These are phyloP conservation scores for Ophioceras dolichostomum DNA, from an alignment of 2,329 filamentous ascomycete genomes.

Conservation along the genomic window DNA sequence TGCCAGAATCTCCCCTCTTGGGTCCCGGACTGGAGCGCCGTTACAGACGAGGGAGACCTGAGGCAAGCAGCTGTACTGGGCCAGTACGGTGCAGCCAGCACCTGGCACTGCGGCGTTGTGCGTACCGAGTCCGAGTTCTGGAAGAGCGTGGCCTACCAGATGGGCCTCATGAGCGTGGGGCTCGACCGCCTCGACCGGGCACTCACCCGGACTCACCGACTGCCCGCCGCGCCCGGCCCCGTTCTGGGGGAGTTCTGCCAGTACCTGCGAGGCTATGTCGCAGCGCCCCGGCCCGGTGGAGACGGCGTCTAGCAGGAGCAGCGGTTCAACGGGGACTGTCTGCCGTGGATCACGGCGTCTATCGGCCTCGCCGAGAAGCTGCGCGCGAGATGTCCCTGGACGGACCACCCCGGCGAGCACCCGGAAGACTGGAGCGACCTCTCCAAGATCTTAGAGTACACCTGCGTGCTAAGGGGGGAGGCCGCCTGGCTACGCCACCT, in stretches of 20 bases:
- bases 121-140: neutral
- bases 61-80: neutral
- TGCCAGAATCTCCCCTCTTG: slow-evolving; percentile 6
- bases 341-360: no score
- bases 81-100: neutral
- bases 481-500: no score
- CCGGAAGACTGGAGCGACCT: no score
- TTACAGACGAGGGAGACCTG: slow-evolving; percentile 1
- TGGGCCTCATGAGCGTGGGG: neutral
- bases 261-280: neutral
- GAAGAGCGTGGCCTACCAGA: neutral
- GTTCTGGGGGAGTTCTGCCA: neutral
- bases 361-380: no score
- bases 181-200: no score
- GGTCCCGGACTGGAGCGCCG: slow-evolving; percentile 9
- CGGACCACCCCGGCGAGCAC: no score
- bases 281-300: neutral
- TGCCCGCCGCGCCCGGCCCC: no score
- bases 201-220: no score
- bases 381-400: no score
- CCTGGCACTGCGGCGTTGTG: neutral
- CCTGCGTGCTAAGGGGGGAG: no score
- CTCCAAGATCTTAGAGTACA: no score
- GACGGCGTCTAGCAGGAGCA: neutral
- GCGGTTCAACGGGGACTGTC: neutral